A percentile compares a stretch with the other conserved stretches of the same genome.
Evolutionary conservation across 257 asterid species (phyloP).

Genomic region (Lantana camara): DNA sequence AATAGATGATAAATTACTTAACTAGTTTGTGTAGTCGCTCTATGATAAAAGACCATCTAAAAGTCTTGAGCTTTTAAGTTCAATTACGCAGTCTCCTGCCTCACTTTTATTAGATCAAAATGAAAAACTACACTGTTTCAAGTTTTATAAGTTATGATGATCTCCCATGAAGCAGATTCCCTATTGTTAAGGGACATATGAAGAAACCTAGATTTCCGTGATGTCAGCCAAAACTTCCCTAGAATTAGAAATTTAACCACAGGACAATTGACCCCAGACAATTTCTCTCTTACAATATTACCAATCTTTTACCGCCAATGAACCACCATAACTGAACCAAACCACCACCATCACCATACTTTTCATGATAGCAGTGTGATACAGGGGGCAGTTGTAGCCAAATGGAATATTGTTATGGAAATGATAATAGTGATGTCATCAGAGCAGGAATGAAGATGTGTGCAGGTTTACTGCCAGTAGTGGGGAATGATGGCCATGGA

Average conservation of each 20-base stretch:
- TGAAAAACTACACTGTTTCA: neutral
- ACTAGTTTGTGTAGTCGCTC: neutral
- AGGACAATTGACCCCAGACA: neutral
- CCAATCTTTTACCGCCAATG: no score
- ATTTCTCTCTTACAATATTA: no score
- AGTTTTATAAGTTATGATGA: neutral
- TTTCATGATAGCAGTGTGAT: neutral
- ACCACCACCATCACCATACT: neutral
- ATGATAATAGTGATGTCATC: no score
- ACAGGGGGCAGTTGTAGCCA: neutral
- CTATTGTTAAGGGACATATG: neutral
- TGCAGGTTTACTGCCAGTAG: no score
- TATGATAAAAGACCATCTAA: neutral
- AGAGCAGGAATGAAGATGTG: no score
- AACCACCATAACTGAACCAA: no score
- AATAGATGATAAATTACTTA: neutral
- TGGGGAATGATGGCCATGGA: no score
- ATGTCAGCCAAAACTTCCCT: neutral
- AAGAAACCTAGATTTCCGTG: slow-evolving; percentile 1
- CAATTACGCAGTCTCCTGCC: neutral
- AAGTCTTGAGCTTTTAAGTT: neutral
- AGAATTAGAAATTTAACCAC: neutral
- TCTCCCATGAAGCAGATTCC: neutral
- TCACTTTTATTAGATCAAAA: neutral
- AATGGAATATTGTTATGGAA: no score